A percentile compares a stretch with the other conserved stretches of the same genome.
Evolutionary conservation across 1,139 yeast genomes (phyloP).

Genomic region (Lodderomyces theae): DNA sequence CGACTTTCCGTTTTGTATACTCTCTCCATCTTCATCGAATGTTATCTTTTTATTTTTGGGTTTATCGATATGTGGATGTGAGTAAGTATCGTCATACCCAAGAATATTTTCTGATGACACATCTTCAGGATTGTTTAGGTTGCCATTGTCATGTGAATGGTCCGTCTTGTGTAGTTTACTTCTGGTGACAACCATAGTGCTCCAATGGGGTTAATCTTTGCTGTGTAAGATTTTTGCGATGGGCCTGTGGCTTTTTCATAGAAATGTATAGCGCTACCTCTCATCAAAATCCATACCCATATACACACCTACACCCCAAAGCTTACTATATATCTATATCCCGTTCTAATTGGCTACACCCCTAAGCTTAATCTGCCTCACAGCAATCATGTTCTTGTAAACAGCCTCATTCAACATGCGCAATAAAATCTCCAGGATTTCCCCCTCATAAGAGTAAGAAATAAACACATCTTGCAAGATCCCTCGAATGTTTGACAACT

Average conservation of each 20-base stretch:
- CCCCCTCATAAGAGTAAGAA: constrained; percentile 63
- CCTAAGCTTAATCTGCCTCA: constrained; percentile 37
- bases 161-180: constrained; percentile 16
- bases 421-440: constrained; percentile 52
- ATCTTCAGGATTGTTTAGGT: constrained; percentile 20
- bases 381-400: constrained; percentile 38
- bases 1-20: constrained; percentile 8
- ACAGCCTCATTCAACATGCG: constrained; percentile 55
- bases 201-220: too few species aligned
- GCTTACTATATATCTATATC: too few species aligned
- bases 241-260: too few species aligned
- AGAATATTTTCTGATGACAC: constrained; percentile 12
- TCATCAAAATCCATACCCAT: too few species aligned
- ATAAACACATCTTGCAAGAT: constrained; percentile 62
- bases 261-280: too few species aligned
- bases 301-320: too few species aligned
- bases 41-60: constrained; percentile 5
- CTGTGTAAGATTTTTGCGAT: too few species aligned
- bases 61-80: neutral
- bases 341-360: constrained; percentile 37
- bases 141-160: constrained; percentile 17
- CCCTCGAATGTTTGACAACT: constrained; percentile 56
- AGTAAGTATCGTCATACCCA: constrained; percentile 2
- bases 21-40: constrained; percentile 15
- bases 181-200: constrained; percentile 29